Conservation (phyloP, 257 asterid species). For the Avicennia marina region DNA sequence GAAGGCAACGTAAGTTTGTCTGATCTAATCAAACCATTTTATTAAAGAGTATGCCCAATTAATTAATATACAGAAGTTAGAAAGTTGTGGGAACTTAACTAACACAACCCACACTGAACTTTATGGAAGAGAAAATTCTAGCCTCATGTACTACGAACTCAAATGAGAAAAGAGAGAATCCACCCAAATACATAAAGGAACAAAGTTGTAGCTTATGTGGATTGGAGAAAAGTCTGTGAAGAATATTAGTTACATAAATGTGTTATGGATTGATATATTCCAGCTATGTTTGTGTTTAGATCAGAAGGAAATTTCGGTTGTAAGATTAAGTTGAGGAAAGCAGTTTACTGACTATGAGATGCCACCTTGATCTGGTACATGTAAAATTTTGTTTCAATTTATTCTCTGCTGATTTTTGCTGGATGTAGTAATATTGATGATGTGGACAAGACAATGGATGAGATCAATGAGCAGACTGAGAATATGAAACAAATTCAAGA, state of each 20-base stretch:
- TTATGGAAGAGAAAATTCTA: too few relatives aligned
- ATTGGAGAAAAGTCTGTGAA: too few relatives aligned
- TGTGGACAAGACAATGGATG: constrained; percentile 90
- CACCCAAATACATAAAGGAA: too few relatives aligned
- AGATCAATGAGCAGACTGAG: constrained; percentile 84
- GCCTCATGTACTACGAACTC: neutral
- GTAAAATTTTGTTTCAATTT: constrained; percentile 22
- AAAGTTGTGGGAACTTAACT: too few relatives aligned
- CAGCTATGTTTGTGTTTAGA: neutral
- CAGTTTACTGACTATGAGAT: too few relatives aligned
- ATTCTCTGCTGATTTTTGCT: constrained; percentile 6
- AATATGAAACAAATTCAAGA: constrained; percentile 78
- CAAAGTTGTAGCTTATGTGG: too few relatives aligned
- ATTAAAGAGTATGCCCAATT: neutral
- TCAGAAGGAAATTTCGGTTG: neutral
- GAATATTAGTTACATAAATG: neutral
- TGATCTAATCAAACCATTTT: constrained; percentile 1
- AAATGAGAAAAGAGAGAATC: neutral
- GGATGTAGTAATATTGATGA: constrained; percentile 62
- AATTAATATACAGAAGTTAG: neutral
- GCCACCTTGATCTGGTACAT: too few relatives aligned
- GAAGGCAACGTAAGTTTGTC: constrained; percentile 67
- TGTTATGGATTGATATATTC: neutral
- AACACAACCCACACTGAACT: too few relatives aligned
- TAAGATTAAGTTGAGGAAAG: too few relatives aligned